Evolutionary conservation across 257 asterid genomes (phyloP), one percentile per base, ranked within the genome.

Genomic region (Gardenia jasminoides): DNA sequence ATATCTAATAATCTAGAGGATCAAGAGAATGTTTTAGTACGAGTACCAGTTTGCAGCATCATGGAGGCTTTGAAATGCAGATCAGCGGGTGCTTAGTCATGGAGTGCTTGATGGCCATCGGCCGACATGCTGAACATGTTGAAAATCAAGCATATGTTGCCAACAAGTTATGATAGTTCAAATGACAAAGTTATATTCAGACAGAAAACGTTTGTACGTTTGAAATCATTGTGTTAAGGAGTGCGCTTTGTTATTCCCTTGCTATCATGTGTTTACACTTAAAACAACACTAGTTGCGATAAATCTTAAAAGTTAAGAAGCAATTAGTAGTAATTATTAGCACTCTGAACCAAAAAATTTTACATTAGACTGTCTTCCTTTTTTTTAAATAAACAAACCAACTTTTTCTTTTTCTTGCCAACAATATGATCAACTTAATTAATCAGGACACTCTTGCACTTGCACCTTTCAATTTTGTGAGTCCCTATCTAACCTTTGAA

Each of bases 61-160:
- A 68, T 78, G 80, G 31, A 10, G 44, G 30, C 48, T 77, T 67
- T 77, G 54, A 67, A 77, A 68, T 19, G 28, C 56, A 50, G 67
- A 33, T 36, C 41, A 36, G 41, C 41, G 41, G 67, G 15, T 47
- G 76, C 62, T 71, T 71, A 71, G 76, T 71, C 76, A 76, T 48
- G 36, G 62, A 17, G 30, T 50, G 75, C 30, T 16, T 67, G 67
- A 77, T 67, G 31, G 80, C 7, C 80, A 77, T 66, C 36, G 33
- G 11, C 80, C 80, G 80, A 67, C 80, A 77, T 50, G 26, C 65
- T 65, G 67, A 68, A 66, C 80, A 65, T 31, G 74, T 77, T 67
- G 68, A 33, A 77, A 64, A 67, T 31, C 13, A 68, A 11, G 72
- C 50, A 22, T 78, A 78, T 52, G 66, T 50, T 52, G 68, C 67